Base-by-base conservation (phyloP, 2,329 filamentous ascomycete genomes). In the Talaromyces sp. region DNA sequence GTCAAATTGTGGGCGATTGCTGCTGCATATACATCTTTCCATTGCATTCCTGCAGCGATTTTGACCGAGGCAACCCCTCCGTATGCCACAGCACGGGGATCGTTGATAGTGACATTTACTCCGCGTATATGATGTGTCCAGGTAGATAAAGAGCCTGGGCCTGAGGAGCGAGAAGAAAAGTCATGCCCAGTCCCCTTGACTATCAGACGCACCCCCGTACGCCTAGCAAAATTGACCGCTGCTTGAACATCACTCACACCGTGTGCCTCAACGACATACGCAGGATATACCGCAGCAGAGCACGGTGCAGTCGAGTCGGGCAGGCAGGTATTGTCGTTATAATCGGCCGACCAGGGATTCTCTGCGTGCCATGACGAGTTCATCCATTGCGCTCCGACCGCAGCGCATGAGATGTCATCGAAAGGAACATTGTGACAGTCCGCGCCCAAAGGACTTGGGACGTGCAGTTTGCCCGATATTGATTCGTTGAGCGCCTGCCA, bases 51-150 rank as follows among this genome's bases (percentile, higher is more conserved):
- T 25, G 55, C 13, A 39, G 53, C 55, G 36, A 62, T 33, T 22
- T 58, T 55, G 32, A 62, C 1, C 4, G 47, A 51, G 4, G 47
- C 55, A 47, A 52, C 55, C 15, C 53, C 42, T 3, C 60, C 55
- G 15, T 53, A 56, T 27, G 55, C 55, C 15, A 39, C 39, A 19
- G 39, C 13, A 15, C 44, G 36, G 19, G 55, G 28, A 28, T 58
- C 52, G 17, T 72, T 62, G 1, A 73, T 66, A 42, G 78, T 67
- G 75, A 78, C 77, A 28, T 74, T 68, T 5, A 78, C 73, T 2
- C 73, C 68, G 59, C 81, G 81, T 33, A 82, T 69, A 57, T 78
- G 69, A 64, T 82, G 80, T 4, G 79, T 83, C 81, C 80, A 83
- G 60, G 83, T 71, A 54, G 75, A 77, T 4, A 83, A 68, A 1